Percentiles rank a stretch among this genome's conserved stretches.
phyloP scores from a whole-genome alignment of 2,329 filamentous ascomycete species.

The Lasiodiplodia theobromae region DNA sequence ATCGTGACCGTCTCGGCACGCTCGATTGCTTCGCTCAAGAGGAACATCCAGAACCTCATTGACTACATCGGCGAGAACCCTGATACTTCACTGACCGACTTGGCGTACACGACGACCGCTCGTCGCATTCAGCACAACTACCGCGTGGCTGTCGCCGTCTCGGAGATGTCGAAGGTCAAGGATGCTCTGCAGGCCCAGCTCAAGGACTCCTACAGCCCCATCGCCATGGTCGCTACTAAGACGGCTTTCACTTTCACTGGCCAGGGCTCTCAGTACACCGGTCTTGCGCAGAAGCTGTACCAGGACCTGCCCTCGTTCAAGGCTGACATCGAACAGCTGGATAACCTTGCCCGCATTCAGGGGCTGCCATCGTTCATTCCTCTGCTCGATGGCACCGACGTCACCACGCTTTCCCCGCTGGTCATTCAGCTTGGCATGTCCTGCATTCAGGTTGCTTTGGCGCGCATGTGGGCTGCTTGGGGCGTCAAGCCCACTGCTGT shows the following conservation, averaged over 20 bases:
- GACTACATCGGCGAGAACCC: conserved; percentile 55
- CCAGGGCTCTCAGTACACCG: conserved; percentile 61
- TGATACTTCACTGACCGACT: conserved; percentile 53
- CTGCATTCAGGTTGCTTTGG: conserved; percentile 60
- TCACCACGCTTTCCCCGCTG: conserved; percentile 58
- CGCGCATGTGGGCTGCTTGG: conserved; percentile 62
- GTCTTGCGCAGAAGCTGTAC: conserved; percentile 58
- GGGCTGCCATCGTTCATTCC: conserved; percentile 58
- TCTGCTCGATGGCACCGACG: conserved; percentile 57
- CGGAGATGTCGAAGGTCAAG: conserved; percentile 55
- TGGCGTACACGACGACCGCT: conserved; percentile 61
- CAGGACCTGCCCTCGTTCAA: conserved; percentile 57
- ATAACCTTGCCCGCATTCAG: conserved; percentile 56
- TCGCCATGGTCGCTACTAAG: conserved; percentile 61
- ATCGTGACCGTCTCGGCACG: conserved; percentile 59
- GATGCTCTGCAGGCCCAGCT: conserved; percentile 55
- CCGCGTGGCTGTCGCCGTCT: conserved; percentile 56
- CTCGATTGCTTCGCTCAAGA: conserved; percentile 59
- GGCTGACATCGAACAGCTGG: conserved; percentile 58
- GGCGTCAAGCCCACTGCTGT: conserved; percentile 62
- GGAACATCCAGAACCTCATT: conserved; percentile 58
- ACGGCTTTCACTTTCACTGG: conserved; percentile 61
- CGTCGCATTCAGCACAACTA: conserved; percentile 63
- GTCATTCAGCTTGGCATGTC: conserved; percentile 62
- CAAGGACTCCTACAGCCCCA: conserved; percentile 59